Evolutionary conservation across 1,139 yeast genomes (phyloP), one percentile per base, ranked within the genome.

Genomic region (Candida anutae): DNA sequence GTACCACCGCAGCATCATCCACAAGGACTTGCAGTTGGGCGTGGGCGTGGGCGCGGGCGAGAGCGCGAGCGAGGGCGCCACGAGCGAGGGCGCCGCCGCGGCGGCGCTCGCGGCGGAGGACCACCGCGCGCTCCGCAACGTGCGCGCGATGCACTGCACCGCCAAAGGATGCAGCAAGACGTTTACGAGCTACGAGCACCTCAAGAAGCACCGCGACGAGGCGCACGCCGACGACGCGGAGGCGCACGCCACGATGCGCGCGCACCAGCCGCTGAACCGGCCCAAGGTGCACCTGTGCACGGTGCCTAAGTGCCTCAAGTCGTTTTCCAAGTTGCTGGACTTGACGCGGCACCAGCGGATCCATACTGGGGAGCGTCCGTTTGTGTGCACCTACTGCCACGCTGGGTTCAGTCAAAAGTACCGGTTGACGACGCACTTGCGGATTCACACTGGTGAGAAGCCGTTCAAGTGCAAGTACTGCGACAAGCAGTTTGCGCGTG

Each of bases 321-420:
- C 44, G 26, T 50, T 49, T 34, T 42, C 41, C 15, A 50, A 50
- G 26, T 31, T 35, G 5, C 41, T 48, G 16, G 56, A 50, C 31
- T 42, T 50, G 33, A 44, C 43, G 6, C 39, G 56, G 26, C 56
- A 50, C 28, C 29, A 31, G 13, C 34, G 55, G 13, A 40, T 45
- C 24, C 56, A 50, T 30, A 43, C 56, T 5, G 58, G 55, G 15
- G 56, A 50, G 25, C 34, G 49, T 17, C 56, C 56, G 5, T 50
- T 34, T 26, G 40, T 38, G 16, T 50, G 55, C 37, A 33, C 34
- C 11, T 32, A 35, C 23, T 50, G 56, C 27, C 35, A 34, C 21
- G 50, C 51, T 4, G 37, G 47, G 14, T 50, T 50, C 30, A 44
- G 40, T 26, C 56, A 50, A 31, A 40, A 46, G 31, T 50, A 50